Evolutionary conservation across 306 rosid species (phyloP), one percentile per base, ranked within the genome.

Genomic region (Inga oerstediana): DNA sequence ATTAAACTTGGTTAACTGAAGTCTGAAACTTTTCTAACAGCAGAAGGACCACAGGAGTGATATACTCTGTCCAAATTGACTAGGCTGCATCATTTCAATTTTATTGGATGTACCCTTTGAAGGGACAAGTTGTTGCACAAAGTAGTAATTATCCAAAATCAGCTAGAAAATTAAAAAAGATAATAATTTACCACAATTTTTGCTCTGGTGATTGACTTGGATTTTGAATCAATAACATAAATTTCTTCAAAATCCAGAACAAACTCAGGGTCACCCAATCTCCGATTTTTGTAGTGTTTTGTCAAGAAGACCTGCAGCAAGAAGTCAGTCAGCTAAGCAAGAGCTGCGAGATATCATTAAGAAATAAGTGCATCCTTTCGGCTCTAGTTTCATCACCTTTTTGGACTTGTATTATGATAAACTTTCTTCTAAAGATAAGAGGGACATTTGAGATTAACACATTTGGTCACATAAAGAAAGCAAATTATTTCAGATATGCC

Each of bases 191-290:
- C 98, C 91, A 93, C 52, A 78, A 93, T 88, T 92, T 85, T 95
- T 5, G 98, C 99, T 87, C 99, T 88, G 68, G 92, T 92, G 45
- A 95, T 92, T 48, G 99, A 95, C 87, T 93, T 95, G 49, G 96
- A 89, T 80, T 86, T 93, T 82, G 99, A 95, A 84, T 95, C 96
- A 73, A 95, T 90, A 8, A 93, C 89, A 79, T 95, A 95, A 77
- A 93, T 93, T 89, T 95, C 98, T 87, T 95, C 99, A 13, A 95
- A 95, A 82, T 95, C 99, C 61, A 95, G 88, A 80, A 95, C 92
- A 72, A 95, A 95, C 79, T 95, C 98, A 0, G 93, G 93, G 77
- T 93, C 98, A 22, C 90, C 88, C 76, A 84, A 56, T 83, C 97
- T 88, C 77, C 97, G 86, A 81, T 95, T 95, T 83, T 89, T 89